phyloP scores from a whole-genome alignment of 371 early-diverging fungal species.

The Mucor sp. region DNA sequence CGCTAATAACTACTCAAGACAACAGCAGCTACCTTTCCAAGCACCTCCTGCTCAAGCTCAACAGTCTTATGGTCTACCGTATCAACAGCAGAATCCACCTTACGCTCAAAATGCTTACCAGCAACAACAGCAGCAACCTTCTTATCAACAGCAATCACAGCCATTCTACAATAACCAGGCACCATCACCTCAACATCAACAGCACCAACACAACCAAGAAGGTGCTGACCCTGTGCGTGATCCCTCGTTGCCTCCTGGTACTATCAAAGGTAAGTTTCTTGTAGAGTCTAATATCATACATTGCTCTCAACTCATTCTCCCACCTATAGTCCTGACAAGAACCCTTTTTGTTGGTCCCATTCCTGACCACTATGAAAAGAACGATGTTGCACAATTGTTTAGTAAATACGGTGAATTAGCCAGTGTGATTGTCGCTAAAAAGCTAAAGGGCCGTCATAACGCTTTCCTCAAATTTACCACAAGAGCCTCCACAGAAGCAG shows the following conservation, averaged over 20 bases:
- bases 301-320: not conserved
- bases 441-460: conserved; percentile 32
- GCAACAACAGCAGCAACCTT: not conserved
- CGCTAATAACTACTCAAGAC: not conserved
- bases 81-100: not conserved
- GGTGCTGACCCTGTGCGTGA: conserved; percentile 33
- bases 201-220: not conserved
- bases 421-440: conserved; percentile 45
- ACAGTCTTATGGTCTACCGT: not conserved
- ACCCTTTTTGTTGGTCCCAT: conserved; percentile 54
- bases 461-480: conserved; percentile 44
- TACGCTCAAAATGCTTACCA: not conserved
- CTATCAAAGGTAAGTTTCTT: conserved; percentile 42
- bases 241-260: conserved; percentile 33
- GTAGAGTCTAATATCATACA: not conserved
- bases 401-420: conserved; percentile 40
- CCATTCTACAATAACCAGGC: not conserved
- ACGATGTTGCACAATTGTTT: conserved; percentile 40
- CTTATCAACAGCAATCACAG: not conserved
- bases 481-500: conserved; percentile 32
- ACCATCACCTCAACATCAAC: not conserved
- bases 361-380: conserved; percentile 34
- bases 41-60: not conserved
- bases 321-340: conserved; percentile 41
- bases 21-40: not conserved